A percentile compares a stretch with the other conserved stretches of the same genome.
Conservation (phyloP, 768 basidiomycete species). For the Agaricus sinodeliciosus region DNA sequence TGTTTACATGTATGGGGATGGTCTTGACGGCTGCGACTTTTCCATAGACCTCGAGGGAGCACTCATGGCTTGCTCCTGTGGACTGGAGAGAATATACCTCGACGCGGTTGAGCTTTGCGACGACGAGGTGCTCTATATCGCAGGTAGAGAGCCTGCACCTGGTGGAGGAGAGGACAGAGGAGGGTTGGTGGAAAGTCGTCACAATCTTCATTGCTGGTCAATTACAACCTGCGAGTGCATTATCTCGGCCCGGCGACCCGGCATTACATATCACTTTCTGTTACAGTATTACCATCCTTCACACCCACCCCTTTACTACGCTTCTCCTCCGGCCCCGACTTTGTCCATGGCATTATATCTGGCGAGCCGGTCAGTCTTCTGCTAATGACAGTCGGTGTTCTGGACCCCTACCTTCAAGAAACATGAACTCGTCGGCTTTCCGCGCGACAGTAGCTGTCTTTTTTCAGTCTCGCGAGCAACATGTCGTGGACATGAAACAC, state of each 20-base stretch:
- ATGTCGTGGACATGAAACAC: slow-evolving; percentile 15
- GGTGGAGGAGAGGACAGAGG: slow-evolving; percentile 63
- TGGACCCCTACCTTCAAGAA: slow-evolving; percentile 56
- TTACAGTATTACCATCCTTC: slow-evolving; percentile 45
- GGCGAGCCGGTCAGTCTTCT: neutral
- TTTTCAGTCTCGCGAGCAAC: neutral
- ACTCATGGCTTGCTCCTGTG: slow-evolving; percentile 55
- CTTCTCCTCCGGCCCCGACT: slow-evolving; percentile 35
- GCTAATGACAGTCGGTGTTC: neutral
- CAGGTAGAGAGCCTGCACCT: slow-evolving; percentile 57
- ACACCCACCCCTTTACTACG: slow-evolving; percentile 38
- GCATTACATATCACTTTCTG: slow-evolving; percentile 16
- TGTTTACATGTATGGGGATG: slow-evolving; percentile 45
- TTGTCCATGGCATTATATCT: slow-evolving; percentile 58
- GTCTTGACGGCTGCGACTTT: slow-evolving; percentile 50
- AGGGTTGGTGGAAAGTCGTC: slow-evolving; percentile 70
- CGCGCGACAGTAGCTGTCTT: slow-evolving; percentile 53
- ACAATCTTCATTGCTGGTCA: slow-evolving; percentile 44
- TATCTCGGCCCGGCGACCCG: slow-evolving; percentile 6
- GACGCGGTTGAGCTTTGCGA: slow-evolving; percentile 60
- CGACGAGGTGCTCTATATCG: slow-evolving; percentile 55
- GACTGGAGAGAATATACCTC: slow-evolving; percentile 62
- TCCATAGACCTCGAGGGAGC: slow-evolving; percentile 63
- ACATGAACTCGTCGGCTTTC: slow-evolving; percentile 68
- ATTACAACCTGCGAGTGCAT: slow-evolving; percentile 1